Evolutionary conservation across 306 rosid species (phyloP).

Genomic region (Fragaria nilgerrensis): DNA sequence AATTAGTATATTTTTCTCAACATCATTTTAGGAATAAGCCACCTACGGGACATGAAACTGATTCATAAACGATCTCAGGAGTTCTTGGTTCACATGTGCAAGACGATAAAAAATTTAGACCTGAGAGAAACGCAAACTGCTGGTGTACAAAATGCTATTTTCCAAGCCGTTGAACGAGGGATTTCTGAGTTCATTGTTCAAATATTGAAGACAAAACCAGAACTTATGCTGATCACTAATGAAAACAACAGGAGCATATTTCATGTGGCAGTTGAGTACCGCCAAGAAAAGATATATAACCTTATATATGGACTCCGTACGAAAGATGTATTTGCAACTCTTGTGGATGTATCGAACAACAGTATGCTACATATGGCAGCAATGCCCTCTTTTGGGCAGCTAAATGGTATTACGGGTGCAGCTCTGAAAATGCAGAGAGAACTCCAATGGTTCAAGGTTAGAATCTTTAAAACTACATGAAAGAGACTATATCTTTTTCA

Average conservation of each 20-base stretch:
- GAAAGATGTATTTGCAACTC: not conserved
- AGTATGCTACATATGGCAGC: constrained; percentile 15
- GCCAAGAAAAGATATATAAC: constrained; percentile 15
- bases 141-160: not conserved
- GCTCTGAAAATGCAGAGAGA: not conserved
- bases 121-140: accelerated
- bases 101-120: not conserved
- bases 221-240: accelerated
- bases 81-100: not conserved
- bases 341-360: accelerated
- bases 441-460: not conserved
- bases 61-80: not conserved
- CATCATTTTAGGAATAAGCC: constrained; percentile 1
- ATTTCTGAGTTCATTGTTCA: not conserved
- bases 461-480: not conserved
- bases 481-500: too few relatives aligned
- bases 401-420: constrained; percentile 13
- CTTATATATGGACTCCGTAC: not conserved
- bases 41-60: constrained; percentile 1
- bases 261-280: not conserved
- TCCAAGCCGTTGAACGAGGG: not conserved
- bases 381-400: not conserved
- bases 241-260: accelerated
- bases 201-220: not conserved
- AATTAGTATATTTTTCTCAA: too few relatives aligned